Conservation (phyloP, 2,329 filamentous ascomycete genomes). For the Stachybotrys chlorohalonatus region DNA sequence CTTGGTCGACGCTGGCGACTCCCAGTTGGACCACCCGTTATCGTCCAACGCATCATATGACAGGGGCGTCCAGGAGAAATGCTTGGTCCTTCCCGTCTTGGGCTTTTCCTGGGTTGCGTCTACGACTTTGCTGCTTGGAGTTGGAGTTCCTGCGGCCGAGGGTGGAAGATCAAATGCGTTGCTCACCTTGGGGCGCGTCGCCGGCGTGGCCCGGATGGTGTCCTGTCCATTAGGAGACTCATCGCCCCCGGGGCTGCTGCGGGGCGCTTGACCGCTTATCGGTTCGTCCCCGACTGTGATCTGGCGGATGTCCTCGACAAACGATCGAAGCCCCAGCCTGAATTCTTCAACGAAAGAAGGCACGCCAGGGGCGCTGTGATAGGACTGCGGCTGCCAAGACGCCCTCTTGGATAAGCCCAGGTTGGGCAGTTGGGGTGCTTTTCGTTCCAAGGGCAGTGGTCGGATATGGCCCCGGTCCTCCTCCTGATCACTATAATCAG, state of each 20-base stretch:
- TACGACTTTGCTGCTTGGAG: conserved; percentile 18
- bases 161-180: conserved; percentile 30
- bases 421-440: conserved; percentile 24
- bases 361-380: conserved; percentile 33
- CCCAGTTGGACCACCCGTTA: conserved; percentile 59
- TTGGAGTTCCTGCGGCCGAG: conserved; percentile 19
- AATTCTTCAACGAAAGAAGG: conserved; percentile 87
- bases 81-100: conserved; percentile 37
- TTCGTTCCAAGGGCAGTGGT: conserved; percentile 18
- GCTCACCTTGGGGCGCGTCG: conserved; percentile 30
- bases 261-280: conserved; percentile 41
- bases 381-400: conserved; percentile 48
- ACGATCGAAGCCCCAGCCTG: conserved; percentile 83
- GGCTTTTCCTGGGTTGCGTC: conserved; percentile 19
- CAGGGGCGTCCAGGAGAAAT: conserved; percentile 51
- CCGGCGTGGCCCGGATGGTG: conserved; percentile 34
- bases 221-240: conserved; percentile 23
- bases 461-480: conserved; percentile 16
- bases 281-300: conserved; percentile 94
- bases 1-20: conserved; percentile 44
- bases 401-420: conserved; percentile 43
- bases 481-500: conserved; percentile 29
- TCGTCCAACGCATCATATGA: conserved; percentile 49
- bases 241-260: conserved; percentile 12
- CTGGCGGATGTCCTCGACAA: conserved; percentile 90